A percentile compares a stretch with the other conserved stretches of the same genome.
These are phyloP conservation scores for Podospora conica DNA, from an alignment of 495 filamentous ascomycete genomes.

Conservation along the genomic window DNA sequence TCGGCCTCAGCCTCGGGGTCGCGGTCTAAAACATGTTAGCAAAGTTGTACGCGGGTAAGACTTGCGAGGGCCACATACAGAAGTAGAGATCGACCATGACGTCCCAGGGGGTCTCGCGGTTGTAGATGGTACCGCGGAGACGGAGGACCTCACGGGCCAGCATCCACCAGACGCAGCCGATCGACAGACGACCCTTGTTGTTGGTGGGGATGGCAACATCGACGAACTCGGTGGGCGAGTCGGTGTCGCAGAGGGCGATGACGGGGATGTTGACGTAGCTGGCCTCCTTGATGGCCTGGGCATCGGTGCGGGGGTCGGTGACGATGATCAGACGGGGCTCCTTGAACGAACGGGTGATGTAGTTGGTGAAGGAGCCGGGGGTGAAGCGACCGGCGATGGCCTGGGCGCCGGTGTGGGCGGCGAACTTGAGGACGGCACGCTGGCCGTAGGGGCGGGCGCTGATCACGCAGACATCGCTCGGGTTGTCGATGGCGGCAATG, in stretches of 20 bases:
- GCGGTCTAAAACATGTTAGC: conserved; percentile 57
- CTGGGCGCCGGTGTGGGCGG: conserved; percentile 91
- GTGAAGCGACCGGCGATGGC: conserved; percentile 99
- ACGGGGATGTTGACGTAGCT: conserved; percentile 99
- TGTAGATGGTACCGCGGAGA: conserved; percentile 90
- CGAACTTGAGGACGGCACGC: conserved; percentile 99
- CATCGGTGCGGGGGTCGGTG: conserved; percentile 98
- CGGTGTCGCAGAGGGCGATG: conserved; percentile 96
- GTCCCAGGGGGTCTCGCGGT: conserved; percentile 94
- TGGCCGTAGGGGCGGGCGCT: conserved; percentile 98
- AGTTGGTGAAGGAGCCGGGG: conserved; percentile 99
- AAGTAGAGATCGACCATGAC: conserved; percentile 99
- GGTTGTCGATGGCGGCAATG: conserved; percentile 98
- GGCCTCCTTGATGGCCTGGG: conserved; percentile 99
- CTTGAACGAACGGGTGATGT: conserved; percentile 99
- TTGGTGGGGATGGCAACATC: conserved; percentile 99
- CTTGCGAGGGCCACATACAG: conserved; percentile 45
- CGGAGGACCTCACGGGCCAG: conserved; percentile 98
- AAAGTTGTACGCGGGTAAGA: neutral
- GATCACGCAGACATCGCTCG: conserved; percentile 97
- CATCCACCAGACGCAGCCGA: conserved; percentile 99
- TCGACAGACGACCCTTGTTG: conserved; percentile 99
- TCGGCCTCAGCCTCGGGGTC: conserved; percentile 98
- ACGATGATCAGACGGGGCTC: conserved; percentile 99
- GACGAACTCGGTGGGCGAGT: conserved; percentile 99